Percentiles rank a stretch among this genome's conserved stretches.
Evolutionary conservation across 352 stramenopile species (phyloP).

Genomic region (Pythium rhizo-oryzae): DNA sequence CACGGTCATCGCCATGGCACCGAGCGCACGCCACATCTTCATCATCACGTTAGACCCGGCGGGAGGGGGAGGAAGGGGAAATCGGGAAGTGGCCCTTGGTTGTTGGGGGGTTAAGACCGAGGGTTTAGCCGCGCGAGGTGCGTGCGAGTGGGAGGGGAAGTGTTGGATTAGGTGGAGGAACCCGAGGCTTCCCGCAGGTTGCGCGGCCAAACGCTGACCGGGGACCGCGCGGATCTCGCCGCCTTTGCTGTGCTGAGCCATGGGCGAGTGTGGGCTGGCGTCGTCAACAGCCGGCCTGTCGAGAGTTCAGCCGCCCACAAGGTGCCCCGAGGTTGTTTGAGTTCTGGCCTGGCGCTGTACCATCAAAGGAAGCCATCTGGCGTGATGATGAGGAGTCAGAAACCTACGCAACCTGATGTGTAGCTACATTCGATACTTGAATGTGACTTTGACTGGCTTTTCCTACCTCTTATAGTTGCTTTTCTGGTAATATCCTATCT

Average conservation of each 20-base stretch:
- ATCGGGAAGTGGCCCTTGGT: neutral
- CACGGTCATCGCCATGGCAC: neutral
- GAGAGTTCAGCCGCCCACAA: neutral
- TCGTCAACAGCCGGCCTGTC: neutral
- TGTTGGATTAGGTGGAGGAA: neutral
- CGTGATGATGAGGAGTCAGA: neutral
- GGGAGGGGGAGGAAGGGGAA: neutral
- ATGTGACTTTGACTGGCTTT: neutral
- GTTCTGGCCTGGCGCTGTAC: neutral
- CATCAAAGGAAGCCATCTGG: conserved; percentile 1
- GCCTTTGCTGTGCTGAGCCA: neutral
- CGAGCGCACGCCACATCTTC: conserved; percentile 11
- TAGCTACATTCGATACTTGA: neutral
- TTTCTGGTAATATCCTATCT: neutral
- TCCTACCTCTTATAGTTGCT: neutral
- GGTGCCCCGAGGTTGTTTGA: neutral
- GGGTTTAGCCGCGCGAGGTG: too few relatives aligned
- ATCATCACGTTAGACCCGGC: neutral
- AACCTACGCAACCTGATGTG: neutral
- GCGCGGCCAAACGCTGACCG: neutral
- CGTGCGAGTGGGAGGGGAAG: neutral
- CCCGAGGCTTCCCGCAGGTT: conserved; percentile 4
- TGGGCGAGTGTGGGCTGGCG: neutral
- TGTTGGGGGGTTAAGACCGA: neutral
- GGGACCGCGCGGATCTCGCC: neutral